Conservation (phyloP, 2,329 filamentous ascomycete species). For the Ciborinia camelliae region DNA sequence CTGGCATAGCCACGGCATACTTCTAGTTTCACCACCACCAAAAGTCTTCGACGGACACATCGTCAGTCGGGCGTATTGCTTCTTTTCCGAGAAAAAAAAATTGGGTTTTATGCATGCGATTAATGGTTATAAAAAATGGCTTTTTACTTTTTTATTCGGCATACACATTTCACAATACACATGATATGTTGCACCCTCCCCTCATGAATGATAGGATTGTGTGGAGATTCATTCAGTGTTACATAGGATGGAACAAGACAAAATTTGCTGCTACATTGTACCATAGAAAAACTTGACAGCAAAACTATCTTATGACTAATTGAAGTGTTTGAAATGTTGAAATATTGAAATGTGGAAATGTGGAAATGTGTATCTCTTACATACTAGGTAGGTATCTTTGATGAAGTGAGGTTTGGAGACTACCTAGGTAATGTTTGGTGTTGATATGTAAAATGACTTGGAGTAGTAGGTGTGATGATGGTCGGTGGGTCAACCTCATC, state of each 20-base stretch:
- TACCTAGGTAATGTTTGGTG: too few species aligned
- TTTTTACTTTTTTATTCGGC: slow-evolving; percentile 8
- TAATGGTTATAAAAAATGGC: slow-evolving; percentile 28
- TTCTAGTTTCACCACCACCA: slow-evolving; percentile 19
- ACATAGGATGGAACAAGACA: slow-evolving; percentile 14
- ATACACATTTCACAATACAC: slow-evolving; percentile 1
- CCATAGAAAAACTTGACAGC: slow-evolving; percentile 19
- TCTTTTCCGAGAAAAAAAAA: slow-evolving; percentile 19
- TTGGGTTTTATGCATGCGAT: slow-evolving; percentile 26
- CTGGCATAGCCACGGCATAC: slow-evolving; percentile 29
- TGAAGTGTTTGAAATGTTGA: background rate
- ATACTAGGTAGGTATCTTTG: background rate
- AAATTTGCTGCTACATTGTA: slow-evolving; percentile 17
- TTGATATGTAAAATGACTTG: background rate
- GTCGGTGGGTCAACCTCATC: background rate
- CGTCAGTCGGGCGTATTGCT: slow-evolving; percentile 27
- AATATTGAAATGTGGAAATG: background rate
- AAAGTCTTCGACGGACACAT: slow-evolving; percentile 26
- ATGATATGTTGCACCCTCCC: background rate
- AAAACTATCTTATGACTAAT: slow-evolving; percentile 1
- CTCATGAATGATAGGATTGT: slow-evolving; percentile 8
- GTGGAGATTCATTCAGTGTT: background rate
- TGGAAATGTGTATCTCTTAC: background rate
- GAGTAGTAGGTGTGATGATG: background rate
- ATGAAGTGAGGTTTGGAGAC: background rate